Base-by-base conservation (phyloP, 345 rosid genomes). In the Citrus trifoliata region DNA sequence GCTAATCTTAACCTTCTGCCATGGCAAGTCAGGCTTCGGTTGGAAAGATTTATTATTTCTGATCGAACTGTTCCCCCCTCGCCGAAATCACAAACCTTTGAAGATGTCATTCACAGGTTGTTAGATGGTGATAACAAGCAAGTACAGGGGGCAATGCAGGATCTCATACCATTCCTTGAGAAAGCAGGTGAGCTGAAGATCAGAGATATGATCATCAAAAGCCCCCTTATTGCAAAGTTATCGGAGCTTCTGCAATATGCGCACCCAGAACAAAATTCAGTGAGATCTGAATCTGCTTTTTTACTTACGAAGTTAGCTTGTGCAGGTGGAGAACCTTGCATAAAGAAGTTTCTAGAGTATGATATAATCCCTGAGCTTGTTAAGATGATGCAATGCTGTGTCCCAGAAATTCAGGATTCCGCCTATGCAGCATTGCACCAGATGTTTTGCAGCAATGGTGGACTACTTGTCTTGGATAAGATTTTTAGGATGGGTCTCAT, bases 101-200 rank as follows among this genome's bases (percentile, higher is more conserved):
- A 74, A 66, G 77, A 78, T 67, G 77, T 77, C 65, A 48, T 83
- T 46, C 77, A 74, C 53, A 83, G 69, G 69, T 33, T 83, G 40
- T 70, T 77, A 8, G 77, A 76, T 3, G 46, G 55, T 61, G 61
- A 70, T 68, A 65, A 38, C 55, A 71, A 58, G 38, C 76, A 63
- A 35, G 51, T 77, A 16, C 32, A 80, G 51, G 82, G 71, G 71
- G 83, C 78, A 27, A 74, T 74, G 81, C 80, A 83, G 60, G 86
- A 80, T 78, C 82, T 83, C 67, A 80, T 80, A 78, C 86, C 86
- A 27, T 70, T 83, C 33, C 55, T 70, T 18, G 86, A 80, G 74
- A 83, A 78, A 63, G 82, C 82, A 64, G 80, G 83, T 59, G 83
- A 83, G 19, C 62, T 78, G 7, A 65, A 76, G 53, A 74, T 70